These are phyloP conservation scores for Backusella australiensis DNA, from an alignment of 192 early-diverging fungal species.

Conservation along the genomic window DNA sequence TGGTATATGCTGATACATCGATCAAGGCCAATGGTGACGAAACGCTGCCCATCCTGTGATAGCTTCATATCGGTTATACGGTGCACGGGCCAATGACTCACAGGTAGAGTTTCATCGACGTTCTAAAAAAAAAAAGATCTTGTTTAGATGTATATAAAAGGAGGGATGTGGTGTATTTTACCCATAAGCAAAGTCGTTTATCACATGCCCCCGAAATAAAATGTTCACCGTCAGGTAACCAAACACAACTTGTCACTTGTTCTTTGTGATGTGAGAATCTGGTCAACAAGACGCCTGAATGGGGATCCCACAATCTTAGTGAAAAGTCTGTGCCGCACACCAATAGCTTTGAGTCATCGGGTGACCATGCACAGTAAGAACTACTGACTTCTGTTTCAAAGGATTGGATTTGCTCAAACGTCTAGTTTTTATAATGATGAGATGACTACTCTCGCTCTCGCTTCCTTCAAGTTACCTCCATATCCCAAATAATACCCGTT, in stretches of 20 bases:
- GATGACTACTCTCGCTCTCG: not conserved
- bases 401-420: slow-evolving; percentile 50
- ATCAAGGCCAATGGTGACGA: slow-evolving; percentile 65
- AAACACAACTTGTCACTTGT: slow-evolving; percentile 78
- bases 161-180: slow-evolving; percentile 21
- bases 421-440: slow-evolving; percentile 33
- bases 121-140: slow-evolving; percentile 29
- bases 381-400: slow-evolving; percentile 72
- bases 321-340: slow-evolving; percentile 80
- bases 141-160: slow-evolving; percentile 6
- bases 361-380: slow-evolving; percentile 90
- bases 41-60: slow-evolving; percentile 50
- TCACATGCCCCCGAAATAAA: slow-evolving; percentile 89
- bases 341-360: slow-evolving; percentile 73
- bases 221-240: slow-evolving; percentile 78
- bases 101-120: slow-evolving; percentile 46
- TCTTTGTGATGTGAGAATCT: slow-evolving; percentile 73
- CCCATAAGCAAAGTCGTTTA: slow-evolving; percentile 76
- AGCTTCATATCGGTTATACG: slow-evolving; percentile 67
- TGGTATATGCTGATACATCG: slow-evolving; percentile 65
- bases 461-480: slow-evolving; percentile 43
- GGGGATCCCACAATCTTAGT: slow-evolving; percentile 81
- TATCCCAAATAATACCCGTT: slow-evolving; percentile 86
- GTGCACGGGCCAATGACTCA: slow-evolving; percentile 59
- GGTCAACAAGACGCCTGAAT: slow-evolving; percentile 55